Base-by-base conservation (phyloP, 2,329 filamentous ascomycete species). In the Alternaria brassicae region DNA sequence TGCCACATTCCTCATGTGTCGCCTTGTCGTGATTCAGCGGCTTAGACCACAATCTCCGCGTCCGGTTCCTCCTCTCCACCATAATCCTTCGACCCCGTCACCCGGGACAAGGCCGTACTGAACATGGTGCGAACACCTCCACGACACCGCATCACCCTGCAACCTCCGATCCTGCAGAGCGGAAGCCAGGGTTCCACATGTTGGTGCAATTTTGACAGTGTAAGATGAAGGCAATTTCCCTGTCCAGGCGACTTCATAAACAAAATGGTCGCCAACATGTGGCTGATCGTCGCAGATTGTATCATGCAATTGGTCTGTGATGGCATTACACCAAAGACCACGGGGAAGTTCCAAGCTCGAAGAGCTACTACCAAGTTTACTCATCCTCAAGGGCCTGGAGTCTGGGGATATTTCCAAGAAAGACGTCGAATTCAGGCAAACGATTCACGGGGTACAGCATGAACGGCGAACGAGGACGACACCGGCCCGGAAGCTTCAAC, bases 241-340 rank as follows among this genome's bases (percentile, higher is more conserved):
- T 44, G 45, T 65, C 58, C 59, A 61, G 25, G 57, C 54, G 63
- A 62, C 62, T 54, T 67, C 45, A 50, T 58, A 61, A 53, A 55
- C 32, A 65, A 41, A 65, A 56, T 62, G 48, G 51, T 53, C 47
- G 51, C 48, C 47, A 53, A 45, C 45, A 54, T 55, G 50, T 42
- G 30, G 56, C 54, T 62, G 53, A 65, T 36, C 23, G 44, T 21
- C 27, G 25, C 60, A 72, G 65, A 66, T 68, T 58, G 63, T 70
- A 40, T 63, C 63, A 60, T 72, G 70, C 56, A 62, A 70, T 58
- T 53, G 61, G 56, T 60, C 64, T 28, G 62, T 69, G 53, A 74
- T 73, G 71, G 68, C 63, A 50, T 53, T 72, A 39, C 69, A 68
- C 39, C 61, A 69, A 51, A 71, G 69, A 55, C 69, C 68, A 23